Percentiles rank a stretch among this genome's conserved stretches.
phyloP scores from a whole-genome alignment of 2,329 filamentous ascomycete genomes.

The Fusarium globosum region DNA sequence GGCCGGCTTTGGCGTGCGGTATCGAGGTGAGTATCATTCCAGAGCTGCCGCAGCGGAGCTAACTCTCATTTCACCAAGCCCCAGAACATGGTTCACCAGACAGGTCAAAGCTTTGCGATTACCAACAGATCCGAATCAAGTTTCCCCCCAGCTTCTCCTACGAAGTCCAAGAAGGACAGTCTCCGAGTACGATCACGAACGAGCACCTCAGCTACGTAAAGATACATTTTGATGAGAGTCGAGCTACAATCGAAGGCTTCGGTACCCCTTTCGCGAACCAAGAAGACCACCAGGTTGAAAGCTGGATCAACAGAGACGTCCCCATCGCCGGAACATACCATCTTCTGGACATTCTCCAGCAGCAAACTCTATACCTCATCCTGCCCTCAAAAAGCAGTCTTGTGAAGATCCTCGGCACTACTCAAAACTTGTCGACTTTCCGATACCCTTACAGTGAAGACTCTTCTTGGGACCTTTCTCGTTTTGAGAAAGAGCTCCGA shows the following conservation, averaged over 20 bases:
- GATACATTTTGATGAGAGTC: background rate
- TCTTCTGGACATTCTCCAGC: background rate
- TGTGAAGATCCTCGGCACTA: background rate
- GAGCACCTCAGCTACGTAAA: background rate
- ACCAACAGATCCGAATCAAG: background rate
- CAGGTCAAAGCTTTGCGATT: background rate
- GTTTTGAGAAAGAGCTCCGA: background rate
- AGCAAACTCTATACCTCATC: background rate
- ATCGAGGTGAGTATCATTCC: background rate
- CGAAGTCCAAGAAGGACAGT: background rate
- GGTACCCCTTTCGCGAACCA: slow-evolving; percentile 9
- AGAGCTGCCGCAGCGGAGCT: background rate
- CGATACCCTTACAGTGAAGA: background rate
- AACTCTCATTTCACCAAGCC: background rate
- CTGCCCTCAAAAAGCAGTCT: background rate
- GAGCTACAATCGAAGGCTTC: background rate
- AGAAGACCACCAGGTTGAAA: background rate
- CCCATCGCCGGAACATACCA: background rate
- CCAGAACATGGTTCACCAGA: background rate
- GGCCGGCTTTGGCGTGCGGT: slow-evolving; percentile 3
- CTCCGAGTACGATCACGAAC: background rate
- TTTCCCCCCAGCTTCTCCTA: background rate
- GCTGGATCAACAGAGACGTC: slow-evolving; percentile 4
- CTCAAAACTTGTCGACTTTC: background rate
- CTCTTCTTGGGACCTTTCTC: accelerated